Percentiles rank a stretch among this genome's conserved stretches.
Conservation (phyloP, 805 yeast genomes). For the Zygosaccharomyces rouxii region DNA sequence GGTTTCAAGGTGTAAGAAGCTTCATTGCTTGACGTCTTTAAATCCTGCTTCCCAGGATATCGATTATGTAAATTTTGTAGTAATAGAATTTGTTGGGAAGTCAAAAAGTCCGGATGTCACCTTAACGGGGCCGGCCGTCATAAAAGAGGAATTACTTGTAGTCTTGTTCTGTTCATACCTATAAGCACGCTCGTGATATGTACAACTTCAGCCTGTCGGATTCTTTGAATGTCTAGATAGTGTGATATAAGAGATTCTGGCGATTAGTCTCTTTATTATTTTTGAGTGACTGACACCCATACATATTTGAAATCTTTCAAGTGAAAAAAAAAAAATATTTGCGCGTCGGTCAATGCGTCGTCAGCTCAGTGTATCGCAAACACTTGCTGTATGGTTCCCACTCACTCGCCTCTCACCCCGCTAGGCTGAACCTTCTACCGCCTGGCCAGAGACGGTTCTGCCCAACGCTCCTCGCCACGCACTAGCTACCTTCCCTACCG, state of each 20-base stretch:
- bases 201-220: too few relatives aligned
- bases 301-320: background rate
- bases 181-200: too few relatives aligned
- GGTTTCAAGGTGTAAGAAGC: conserved; percentile 96
- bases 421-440: background rate
- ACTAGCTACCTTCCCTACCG: background rate
- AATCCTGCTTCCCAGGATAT: conserved; percentile 12
- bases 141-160: too few relatives aligned
- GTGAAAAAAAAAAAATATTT: background rate
- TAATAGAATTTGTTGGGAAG: conserved; percentile 13
- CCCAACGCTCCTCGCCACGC: background rate
- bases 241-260: too few relatives aligned
- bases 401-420: background rate
- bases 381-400: background rate
- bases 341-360: background rate
- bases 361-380: background rate
- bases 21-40: background rate
- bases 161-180: too few relatives aligned
- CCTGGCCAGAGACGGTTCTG: background rate
- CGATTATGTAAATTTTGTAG: conserved; percentile 12
- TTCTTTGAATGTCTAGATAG: too few relatives aligned
- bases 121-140: too few relatives aligned
- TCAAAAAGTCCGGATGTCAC: background rate
- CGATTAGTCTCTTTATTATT: background rate
- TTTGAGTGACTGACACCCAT: conserved; percentile 1